Conservation (phyloP, 345 rosid species). For the rapeseed (Brassica napus) region DNA sequence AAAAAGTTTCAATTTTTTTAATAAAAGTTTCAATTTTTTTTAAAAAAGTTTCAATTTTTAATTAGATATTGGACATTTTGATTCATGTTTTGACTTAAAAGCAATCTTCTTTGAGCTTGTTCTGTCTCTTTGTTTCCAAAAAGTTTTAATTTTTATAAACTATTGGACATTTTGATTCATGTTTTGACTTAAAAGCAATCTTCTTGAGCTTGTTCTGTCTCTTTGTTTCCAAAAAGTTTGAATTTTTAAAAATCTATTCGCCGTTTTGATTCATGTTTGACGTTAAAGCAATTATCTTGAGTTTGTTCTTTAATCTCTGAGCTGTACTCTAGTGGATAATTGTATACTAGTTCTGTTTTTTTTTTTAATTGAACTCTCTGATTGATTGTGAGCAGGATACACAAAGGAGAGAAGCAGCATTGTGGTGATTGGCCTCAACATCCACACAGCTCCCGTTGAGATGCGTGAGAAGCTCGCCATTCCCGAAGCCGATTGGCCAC, state of each 20-base stretch:
- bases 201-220: background rate
- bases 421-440: background rate
- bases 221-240: background rate
- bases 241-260: background rate
- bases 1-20: too few relatives aligned
- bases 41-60: too few relatives aligned
- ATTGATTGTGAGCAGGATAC: background rate
- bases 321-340: background rate
- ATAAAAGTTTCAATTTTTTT: too few relatives aligned
- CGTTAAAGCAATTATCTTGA: slow-evolving; percentile 18
- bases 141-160: background rate
- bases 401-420: background rate
- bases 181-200: background rate
- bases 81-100: too few relatives aligned
- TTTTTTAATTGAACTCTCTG: background rate
- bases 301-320: background rate
- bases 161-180: background rate
- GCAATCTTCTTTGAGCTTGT: too few relatives aligned
- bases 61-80: too few relatives aligned
- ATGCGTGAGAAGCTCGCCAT: slow-evolving; percentile 12
- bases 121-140: too few relatives aligned
- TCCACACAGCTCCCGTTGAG: background rate
- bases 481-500: background rate
- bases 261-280: background rate
- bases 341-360: too few relatives aligned